Evolutionary conservation across 2,329 filamentous ascomycete genomes (phyloP).

Genomic region (Penicillium polonicum): DNA sequence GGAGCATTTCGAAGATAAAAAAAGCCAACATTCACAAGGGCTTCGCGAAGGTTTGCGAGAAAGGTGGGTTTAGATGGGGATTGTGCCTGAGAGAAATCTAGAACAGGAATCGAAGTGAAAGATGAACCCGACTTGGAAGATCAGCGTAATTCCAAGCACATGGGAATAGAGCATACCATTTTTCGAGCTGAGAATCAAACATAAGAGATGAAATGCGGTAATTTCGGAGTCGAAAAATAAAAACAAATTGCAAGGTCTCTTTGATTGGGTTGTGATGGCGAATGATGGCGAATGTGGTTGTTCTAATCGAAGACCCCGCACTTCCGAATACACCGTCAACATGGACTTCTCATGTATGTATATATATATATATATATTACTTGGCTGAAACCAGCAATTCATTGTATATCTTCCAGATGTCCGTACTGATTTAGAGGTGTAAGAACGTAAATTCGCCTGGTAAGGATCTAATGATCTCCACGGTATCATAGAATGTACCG

Average conservation of each 20-base stretch:
- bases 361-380: too few species aligned
- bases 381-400: background rate
- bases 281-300: background rate
- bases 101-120: conserved; percentile 34
- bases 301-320: background rate
- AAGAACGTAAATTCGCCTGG: background rate
- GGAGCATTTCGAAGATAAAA: conserved; percentile 36
- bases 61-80: conserved; percentile 27
- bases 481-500: conserved; percentile 23
- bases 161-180: conserved; percentile 5
- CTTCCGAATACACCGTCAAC: too few species aligned
- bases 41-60: conserved; percentile 30
- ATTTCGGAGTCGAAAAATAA: background rate
- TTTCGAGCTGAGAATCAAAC: background rate
- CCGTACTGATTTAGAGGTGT: background rate
- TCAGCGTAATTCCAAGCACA: background rate
- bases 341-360: too few species aligned
- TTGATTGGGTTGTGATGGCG: conserved; percentile 3
- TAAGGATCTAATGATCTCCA: too few species aligned
- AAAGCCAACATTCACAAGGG: conserved; percentile 38
- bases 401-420: background rate
- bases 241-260: too few species aligned
- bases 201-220: background rate
- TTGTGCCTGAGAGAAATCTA: conserved; percentile 30
- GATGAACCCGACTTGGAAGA: background rate